Conservation (phyloP, 129 eudicot species). For the Lactuca saligna region DNA sequence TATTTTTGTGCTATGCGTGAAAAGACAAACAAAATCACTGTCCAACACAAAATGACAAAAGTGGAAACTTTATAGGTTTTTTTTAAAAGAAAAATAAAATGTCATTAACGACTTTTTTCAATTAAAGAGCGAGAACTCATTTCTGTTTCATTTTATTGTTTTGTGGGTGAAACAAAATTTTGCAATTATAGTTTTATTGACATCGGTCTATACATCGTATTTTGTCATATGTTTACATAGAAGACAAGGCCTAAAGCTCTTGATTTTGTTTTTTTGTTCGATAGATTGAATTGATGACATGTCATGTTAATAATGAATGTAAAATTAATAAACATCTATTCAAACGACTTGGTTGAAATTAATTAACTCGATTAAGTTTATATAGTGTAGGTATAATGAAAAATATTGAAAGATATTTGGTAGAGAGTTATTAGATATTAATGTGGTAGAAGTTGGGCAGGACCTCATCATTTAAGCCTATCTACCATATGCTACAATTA, state of each 20-base stretch:
- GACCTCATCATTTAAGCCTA: constrained; percentile 21
- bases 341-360: not conserved
- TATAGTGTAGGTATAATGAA: not conserved
- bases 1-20: no score
- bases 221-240: not conserved
- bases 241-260: not conserved
- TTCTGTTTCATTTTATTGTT: no score
- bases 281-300: not conserved
- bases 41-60: no score
- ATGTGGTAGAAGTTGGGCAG: constrained; percentile 24
- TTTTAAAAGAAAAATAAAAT: no score
- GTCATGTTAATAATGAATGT: not conserved
- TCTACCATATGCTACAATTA: constrained; percentile 16
- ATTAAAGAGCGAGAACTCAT: no score
- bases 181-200: no score
- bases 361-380: not conserved
- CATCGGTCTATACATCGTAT: no score
- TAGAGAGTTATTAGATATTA: constrained; percentile 10
- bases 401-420: constrained; percentile 9
- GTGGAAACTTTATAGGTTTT: no score
- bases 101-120: no score
- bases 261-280: not conserved
- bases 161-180: no score
- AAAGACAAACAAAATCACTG: no score
- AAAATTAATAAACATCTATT: not conserved